These are phyloP conservation scores for Mariannaea sp. DNA, from an alignment of 2,329 filamentous ascomycete genomes.

Conservation along the genomic window DNA sequence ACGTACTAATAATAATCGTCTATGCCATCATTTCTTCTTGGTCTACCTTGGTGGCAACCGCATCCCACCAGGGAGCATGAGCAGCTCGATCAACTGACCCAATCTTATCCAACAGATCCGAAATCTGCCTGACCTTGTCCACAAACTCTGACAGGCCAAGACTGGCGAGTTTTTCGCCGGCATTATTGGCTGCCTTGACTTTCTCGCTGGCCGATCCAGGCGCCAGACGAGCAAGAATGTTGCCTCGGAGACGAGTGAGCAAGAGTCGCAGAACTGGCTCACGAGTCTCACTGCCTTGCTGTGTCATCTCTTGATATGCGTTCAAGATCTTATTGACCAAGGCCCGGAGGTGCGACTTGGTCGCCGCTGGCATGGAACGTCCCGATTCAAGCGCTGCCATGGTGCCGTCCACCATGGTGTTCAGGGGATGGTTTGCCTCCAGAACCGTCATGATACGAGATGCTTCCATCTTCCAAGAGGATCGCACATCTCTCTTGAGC, in stretches of 20 bases:
- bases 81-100: conserved; percentile 69
- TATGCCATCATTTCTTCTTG: conserved; percentile 44
- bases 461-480: conserved; percentile 77
- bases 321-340: conserved; percentile 61
- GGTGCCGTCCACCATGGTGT: conserved; percentile 62
- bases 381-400: conserved; percentile 67
- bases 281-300: conserved; percentile 48
- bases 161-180: conserved; percentile 70
- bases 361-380: conserved; percentile 67
- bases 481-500: conserved; percentile 78
- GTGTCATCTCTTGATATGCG: conserved; percentile 54
- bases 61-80: conserved; percentile 73
- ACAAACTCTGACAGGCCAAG: conserved; percentile 77
- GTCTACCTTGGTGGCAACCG: conserved; percentile 62
- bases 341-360: conserved; percentile 62
- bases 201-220: conserved; percentile 72
- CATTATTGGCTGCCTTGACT: conserved; percentile 69
- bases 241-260: conserved; percentile 67
- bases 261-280: conserved; percentile 69
- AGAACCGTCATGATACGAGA: conserved; percentile 72
- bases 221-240: conserved; percentile 67
- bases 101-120: conserved; percentile 69
- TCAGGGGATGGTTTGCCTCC: conserved; percentile 58
- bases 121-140: conserved; percentile 68
- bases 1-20: background rate